Evolutionary conservation across 352 stramenopile species (phyloP).

Genomic region (Pythium sp.): DNA sequence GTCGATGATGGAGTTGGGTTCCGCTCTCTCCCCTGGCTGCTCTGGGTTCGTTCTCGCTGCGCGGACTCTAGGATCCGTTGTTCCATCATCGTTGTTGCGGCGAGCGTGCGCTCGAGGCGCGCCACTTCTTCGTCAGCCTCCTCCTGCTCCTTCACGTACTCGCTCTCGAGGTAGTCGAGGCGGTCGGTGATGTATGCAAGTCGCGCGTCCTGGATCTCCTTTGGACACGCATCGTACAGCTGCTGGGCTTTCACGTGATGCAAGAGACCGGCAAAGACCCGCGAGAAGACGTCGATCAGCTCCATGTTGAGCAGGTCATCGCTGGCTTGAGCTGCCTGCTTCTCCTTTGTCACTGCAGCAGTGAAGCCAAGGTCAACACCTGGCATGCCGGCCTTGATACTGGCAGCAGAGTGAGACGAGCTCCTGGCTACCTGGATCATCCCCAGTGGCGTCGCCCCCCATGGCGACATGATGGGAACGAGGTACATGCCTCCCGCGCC

Average conservation of each 20-base stretch:
- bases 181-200: conserved; percentile 41
- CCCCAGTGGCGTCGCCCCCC: conserved; percentile 42
- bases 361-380: conserved; percentile 7
- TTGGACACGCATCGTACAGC: conserved; percentile 41
- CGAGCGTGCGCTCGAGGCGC: conserved; percentile 20
- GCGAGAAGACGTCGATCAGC: conserved; percentile 51
- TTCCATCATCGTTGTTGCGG: conserved; percentile 28
- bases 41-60: conserved; percentile 15
- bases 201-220: conserved; percentile 46
- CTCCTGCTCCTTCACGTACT: conserved; percentile 28
- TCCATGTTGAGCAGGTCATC: conserved; percentile 57
- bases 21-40: background rate
- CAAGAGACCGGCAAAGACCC: conserved; percentile 54
- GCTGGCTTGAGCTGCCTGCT: conserved; percentile 32
- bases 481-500: conserved; percentile 60
- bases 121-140: conserved; percentile 23
- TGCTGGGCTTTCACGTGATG: conserved; percentile 55
- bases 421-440: conserved; percentile 59
- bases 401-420: conserved; percentile 13
- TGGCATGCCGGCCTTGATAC: background rate
- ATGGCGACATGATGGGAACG: conserved; percentile 50
- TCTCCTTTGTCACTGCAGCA: conserved; percentile 35
- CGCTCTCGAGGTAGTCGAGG: conserved; percentile 36
- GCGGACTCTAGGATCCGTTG: conserved; percentile 32
- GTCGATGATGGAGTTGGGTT: background rate